Base-by-base conservation (phyloP, 352 stramenopile genomes). In the Globisporangium takayamanum region DNA sequence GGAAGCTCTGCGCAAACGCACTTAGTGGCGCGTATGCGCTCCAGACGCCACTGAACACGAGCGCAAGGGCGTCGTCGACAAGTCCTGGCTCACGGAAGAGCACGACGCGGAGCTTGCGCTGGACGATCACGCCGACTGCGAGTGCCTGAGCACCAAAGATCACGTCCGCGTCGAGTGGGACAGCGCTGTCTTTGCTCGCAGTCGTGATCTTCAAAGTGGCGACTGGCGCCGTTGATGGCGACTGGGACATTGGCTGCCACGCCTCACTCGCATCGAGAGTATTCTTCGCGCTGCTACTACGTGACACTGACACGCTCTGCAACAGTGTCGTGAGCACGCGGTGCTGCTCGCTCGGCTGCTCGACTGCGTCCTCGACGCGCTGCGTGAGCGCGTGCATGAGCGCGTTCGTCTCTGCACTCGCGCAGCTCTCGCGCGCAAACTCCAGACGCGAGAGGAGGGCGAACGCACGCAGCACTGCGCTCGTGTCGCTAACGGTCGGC, bases 1-100 rank as follows among this genome's bases (percentile, higher is more conserved):
- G 46, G 22, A 87, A 88, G 7, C 60, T 67, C 30, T 88, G 70
- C 2, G 69, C 56, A 54, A 88, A 88, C 2, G 64, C 56, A 55
- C 84, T 66, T 7, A 78, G 64, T 6, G 78, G 76, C 52, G 80
- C 70, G 39, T 78, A 83, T 11, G 70, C 67, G 52, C 78, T 79
- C 66, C 73, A 84, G 1, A 88, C 48, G 0, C 69, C 72, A 8
- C 50, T 68, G 57, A 87, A 88, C 20, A 82, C 64, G 7, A 85
- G 59, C 8, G 72, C 66, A 20, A 88, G 57, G 0, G 57, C 70
- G 26, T 87, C 68, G 42, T 85, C 65, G 10, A 74, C 54, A 18
- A 83, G 50, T 4, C 61, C 15, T 11, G 59, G 22, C 18, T 67
- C 72, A 59, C 77, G 69, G 44, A 84, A 72, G 1, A 88, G 55